Evolutionary conservation across 495 filamentous ascomycete species (phyloP), one percentile per base, ranked within the genome.

Genomic region (Coniosporium apollinis): DNA sequence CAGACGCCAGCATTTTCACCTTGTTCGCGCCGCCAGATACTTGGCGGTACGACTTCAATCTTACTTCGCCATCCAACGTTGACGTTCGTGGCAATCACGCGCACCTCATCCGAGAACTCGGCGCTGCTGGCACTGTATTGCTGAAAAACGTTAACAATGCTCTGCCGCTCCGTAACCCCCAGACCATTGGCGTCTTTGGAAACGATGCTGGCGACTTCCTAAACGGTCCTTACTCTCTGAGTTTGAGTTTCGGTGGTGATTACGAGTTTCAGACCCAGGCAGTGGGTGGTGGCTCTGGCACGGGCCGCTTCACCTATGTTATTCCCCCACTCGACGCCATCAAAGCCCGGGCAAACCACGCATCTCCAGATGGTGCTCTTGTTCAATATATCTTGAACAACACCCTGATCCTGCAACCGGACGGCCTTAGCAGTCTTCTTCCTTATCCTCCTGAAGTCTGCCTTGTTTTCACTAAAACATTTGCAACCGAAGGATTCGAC

Each of bases 261-360:
- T 73, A 62, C 48, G 63, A 70, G n/a, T 60, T 56, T 21, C 68
- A 72, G 1, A 78, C 75, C 0, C 41, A 76, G 10, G 51, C 66
- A 22, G 60, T 64, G 1, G 74, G 71, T 18, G 71, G 69, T 16
- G 70, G 74, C 5, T 75, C 70, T 0, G 74, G 74, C 0, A 66
- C 65, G 1, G 46, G 65, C 34, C 43, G 62, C 4, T 67, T 70
- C 16, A 57, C 64, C 0, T 66, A 63, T 19, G 43, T 71, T 28
- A 54, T 67, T 16, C 59, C 67, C 1, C 75, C 74, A 0, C 65
- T 72, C 14, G 63, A 70, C 9, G 76, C 74, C 0, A 61, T 82
- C 22, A 61, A 69, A 14, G 46, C 39, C 19, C 34, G 44, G 22
- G 41, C 47, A 28, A 34, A 35, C 37, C 1, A 39, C 44, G 17